Base-by-base conservation (phyloP, 2,329 filamentous ascomycete genomes). In the Venturia oleaginea region DNA sequence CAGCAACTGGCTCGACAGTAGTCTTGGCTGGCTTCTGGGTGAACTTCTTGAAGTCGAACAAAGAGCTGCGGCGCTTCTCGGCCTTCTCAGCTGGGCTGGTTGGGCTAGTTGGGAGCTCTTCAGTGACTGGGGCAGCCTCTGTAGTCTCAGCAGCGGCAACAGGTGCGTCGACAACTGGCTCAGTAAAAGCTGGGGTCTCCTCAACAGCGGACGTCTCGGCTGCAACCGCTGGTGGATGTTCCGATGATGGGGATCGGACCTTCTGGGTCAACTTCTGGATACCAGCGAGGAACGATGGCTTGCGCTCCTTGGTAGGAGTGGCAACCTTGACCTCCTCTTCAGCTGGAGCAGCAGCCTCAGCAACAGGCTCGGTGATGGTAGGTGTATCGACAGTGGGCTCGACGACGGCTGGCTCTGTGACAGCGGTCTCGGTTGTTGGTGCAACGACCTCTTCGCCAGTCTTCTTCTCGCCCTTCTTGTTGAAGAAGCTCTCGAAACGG, bases 401-500 rank as follows among this genome's bases (percentile, higher is more conserved):
- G 15, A 19, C 42, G n/a, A 34, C 38, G 22, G 43, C 64, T 67
- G 55, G 42, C 19, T 32, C 54, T 15, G n/a, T 27, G 4, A 37
- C 54, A 37, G 57, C 63, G n/a, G 43, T 46, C 32, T 59, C 64
- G 34, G 62, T 32, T 19, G 76, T 71, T 51, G 78, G 32, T 71
- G 77, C 66, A 42, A 62, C 65, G 37, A 62, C 64, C 32, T 71
- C 69, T 67, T 82, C 80, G 19, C 27, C 51, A n/a, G 51, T n/a
- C 43, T 76, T 74, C 67, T 73, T 76, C 68, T 79, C 77, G 13
- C 76, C 74, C 67, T 72, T 71, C n/a, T 69, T 68, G 27, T 68
- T 66, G 67, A 83, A 78, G 73, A 77, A 73, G 68, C 74, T 80
- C 68, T 79, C 79, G 72, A 84, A 84, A 72, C 79, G 78, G 70